Conservation (phyloP, 768 basidiomycete genomes). For the Tulasnella sp. region DNA sequence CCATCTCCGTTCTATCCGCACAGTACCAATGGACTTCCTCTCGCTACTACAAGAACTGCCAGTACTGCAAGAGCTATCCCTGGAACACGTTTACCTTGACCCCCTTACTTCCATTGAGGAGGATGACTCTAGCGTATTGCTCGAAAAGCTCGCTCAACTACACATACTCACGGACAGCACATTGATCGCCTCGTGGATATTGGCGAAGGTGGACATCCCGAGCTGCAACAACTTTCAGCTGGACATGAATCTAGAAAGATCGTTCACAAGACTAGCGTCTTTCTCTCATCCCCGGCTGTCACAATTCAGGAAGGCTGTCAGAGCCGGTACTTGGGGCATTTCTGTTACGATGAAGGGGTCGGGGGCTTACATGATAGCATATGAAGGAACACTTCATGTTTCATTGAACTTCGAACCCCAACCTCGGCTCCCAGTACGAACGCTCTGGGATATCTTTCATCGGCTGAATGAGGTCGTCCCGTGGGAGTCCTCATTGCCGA, state of each 20-base stretch:
- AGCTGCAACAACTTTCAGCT: neutral
- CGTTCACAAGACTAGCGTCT: too few species aligned
- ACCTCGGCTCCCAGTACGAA: neutral
- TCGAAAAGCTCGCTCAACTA: neutral
- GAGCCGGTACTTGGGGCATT: neutral
- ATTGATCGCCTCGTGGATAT: neutral
- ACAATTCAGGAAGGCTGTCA: neutral
- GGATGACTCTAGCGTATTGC: neutral
- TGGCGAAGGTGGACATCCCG: neutral
- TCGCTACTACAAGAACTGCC: neutral
- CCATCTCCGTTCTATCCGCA: neutral
- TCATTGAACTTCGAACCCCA: neutral
- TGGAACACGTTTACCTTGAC: neutral
- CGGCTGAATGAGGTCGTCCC: neutral
- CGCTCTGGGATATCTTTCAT: neutral
- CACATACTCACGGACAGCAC: neutral
- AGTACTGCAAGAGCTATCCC: neutral
- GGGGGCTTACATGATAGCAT: neutral
- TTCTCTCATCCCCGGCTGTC: neutral
- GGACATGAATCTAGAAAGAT: neutral
- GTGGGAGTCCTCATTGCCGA: neutral
- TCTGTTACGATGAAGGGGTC: neutral
- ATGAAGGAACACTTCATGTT: neutral
- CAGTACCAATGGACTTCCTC: neutral
- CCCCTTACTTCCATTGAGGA: neutral